These are phyloP conservation scores for Amanita fuliginea DNA, from an alignment of 768 basidiomycete genomes.

Conservation along the genomic window DNA sequence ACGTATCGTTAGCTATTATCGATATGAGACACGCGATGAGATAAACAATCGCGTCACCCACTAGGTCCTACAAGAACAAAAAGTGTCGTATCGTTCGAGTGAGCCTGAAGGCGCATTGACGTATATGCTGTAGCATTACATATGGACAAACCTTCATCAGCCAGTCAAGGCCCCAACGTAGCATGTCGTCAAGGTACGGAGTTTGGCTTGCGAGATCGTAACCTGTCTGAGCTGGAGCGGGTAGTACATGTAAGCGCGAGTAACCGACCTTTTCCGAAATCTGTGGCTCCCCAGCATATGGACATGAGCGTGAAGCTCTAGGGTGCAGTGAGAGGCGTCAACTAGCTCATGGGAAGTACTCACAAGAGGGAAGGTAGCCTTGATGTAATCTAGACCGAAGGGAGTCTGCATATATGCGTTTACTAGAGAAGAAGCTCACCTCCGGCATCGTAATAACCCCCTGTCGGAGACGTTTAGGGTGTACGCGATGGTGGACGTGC, in stretches of 20 bases:
- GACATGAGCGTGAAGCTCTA: constrained; percentile 80
- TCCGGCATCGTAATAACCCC: constrained; percentile 90
- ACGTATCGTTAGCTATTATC: constrained; percentile 49
- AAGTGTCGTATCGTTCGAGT: constrained; percentile 60
- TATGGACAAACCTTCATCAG: constrained; percentile 58
- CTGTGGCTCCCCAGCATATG: constrained; percentile 83
- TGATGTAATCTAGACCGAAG: constrained; percentile 61
- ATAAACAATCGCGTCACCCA: constrained; percentile 17
- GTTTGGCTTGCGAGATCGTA: constrained; percentile 85
- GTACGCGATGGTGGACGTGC: constrained; percentile 4
- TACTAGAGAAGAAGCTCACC: constrained; percentile 29
- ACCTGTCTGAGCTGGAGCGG: constrained; percentile 25
- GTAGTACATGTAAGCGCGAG: background rate
- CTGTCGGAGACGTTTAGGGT: constrained; percentile 13
- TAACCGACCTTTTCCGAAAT: constrained; percentile 60
- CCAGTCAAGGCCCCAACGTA: constrained; percentile 91
- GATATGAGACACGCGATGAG: constrained; percentile 21
- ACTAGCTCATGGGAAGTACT: constrained; percentile 11
- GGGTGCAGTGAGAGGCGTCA: background rate
- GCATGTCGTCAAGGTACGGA: constrained; percentile 81
- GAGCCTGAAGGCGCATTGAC: constrained; percentile 45
- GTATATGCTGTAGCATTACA: background rate
- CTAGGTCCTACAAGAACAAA: constrained; percentile 69
- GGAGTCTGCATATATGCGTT: constrained; percentile 1
- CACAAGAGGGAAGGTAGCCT: constrained; percentile 78